Conservation (phyloP, 495 filamentous ascomycete genomes). For the Rhizodiscina lignyota region DNA sequence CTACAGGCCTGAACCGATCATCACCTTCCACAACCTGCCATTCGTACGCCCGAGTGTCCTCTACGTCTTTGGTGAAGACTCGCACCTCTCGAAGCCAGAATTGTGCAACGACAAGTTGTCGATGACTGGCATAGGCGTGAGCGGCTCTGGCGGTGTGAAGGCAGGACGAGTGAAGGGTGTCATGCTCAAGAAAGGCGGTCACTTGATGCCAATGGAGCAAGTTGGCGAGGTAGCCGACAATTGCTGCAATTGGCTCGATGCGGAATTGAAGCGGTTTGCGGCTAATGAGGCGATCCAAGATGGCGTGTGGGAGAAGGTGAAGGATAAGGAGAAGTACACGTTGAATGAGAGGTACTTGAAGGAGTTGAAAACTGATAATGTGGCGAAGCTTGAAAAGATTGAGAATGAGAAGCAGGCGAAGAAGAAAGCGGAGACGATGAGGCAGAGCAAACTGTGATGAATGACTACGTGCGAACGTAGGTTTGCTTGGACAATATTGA, state of each 20-base stretch:
- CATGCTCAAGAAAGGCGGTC: constrained; percentile 49
- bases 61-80: constrained; percentile 61
- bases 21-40: constrained; percentile 46
- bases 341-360: constrained; percentile 25
- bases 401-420: no score
- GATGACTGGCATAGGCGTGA: constrained; percentile 43
- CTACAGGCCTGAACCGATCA: constrained; percentile 55
- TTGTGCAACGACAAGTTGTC: constrained; percentile 38
- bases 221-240: constrained; percentile 42
- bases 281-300: constrained; percentile 43
- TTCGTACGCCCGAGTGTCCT: constrained; percentile 61
- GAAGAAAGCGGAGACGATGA: no score
- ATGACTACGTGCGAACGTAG: no score
- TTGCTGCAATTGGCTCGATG: constrained; percentile 42
- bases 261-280: constrained; percentile 46
- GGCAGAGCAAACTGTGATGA: no score
- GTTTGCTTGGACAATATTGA: no score
- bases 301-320: constrained; percentile 32
- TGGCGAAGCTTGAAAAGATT: no score
- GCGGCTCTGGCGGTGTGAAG: constrained; percentile 48
- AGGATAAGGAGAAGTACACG: constrained; percentile 36
- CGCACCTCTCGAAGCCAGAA: constrained; percentile 39
- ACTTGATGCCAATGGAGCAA: constrained; percentile 73
- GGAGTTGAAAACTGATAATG: no score
- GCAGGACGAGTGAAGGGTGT: constrained; percentile 57